A percentile compares a stretch with the other conserved stretches of the same genome.
phyloP scores from a whole-genome alignment of 352 stramenopile species.

The Thraustochytrium sp. region DNA sequence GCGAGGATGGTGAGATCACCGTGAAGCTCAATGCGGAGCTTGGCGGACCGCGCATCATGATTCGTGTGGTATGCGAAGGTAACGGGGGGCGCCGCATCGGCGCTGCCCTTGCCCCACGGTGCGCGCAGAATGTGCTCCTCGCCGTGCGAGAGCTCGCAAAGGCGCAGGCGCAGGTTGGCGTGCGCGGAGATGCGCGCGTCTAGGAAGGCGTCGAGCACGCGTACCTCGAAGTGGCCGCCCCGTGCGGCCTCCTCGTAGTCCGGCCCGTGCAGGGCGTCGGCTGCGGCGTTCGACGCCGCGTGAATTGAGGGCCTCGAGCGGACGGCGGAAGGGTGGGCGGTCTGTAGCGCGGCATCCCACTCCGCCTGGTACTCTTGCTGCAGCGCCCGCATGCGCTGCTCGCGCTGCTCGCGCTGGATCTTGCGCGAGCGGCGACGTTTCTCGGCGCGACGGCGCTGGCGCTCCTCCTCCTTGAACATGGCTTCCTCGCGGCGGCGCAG shows the following conservation, averaged over 20 bases:
- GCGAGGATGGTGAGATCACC: background rate
- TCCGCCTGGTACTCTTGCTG: constrained; percentile 1
- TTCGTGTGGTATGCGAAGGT: no score
- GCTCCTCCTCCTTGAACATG: constrained; percentile 12
- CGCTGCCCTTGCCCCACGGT: no score
- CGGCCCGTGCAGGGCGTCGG: no score
- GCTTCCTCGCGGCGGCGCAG: background rate
- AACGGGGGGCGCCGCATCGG: no score
- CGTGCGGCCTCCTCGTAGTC: no score
- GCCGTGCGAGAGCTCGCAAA: no score
- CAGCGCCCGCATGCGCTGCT: constrained; percentile 18
- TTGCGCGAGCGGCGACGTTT: background rate
- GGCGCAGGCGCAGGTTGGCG: no score
- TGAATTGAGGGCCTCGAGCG: background rate
- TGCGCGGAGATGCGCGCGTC: no score
- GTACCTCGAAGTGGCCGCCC: no score
- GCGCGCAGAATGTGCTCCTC: no score
- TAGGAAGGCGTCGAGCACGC: no score
- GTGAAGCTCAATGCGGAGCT: background rate
- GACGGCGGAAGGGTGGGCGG: background rate
- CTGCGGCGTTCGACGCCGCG: no score
- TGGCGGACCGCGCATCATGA: background rate
- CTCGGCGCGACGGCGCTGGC: background rate
- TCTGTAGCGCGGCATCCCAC: background rate
- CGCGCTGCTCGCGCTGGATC: background rate